Percentiles rank a stretch among this genome's conserved stretches.
Conservation (phyloP, 78 protist genomes). For the Blattamonas nauphoetae region DNA sequence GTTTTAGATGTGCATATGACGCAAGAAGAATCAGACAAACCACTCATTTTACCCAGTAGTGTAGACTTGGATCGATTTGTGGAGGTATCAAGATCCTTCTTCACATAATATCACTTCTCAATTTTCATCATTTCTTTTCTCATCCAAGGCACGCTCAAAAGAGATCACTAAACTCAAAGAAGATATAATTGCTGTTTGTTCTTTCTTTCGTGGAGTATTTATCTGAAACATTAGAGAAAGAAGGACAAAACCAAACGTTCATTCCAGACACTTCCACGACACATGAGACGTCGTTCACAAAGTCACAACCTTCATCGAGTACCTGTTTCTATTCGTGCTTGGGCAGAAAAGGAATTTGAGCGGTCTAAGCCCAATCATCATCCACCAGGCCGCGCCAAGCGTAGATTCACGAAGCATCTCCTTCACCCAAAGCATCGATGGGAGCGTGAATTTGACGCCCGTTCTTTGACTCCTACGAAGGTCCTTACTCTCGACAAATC, state of each 20-base stretch:
- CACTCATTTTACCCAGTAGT: too few relatives aligned
- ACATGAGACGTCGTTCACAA: not conserved
- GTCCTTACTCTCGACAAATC: not conserved
- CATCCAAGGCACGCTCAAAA: too few relatives aligned
- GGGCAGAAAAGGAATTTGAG: not conserved
- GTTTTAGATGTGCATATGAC: too few relatives aligned
- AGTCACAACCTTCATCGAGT: slow-evolving; percentile 1
- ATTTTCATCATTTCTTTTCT: too few relatives aligned
- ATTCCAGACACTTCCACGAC: not conserved
- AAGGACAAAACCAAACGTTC: not conserved
- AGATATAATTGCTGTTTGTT: too few relatives aligned
- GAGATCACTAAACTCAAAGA: too few relatives aligned
- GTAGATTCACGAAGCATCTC: not conserved
- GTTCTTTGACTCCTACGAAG: not conserved
- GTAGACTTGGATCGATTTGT: too few relatives aligned
- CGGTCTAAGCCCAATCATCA: not conserved
- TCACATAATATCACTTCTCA: too few relatives aligned
- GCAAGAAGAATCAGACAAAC: too few relatives aligned
- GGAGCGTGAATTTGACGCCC: not conserved
- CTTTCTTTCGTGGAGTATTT: too few relatives aligned
- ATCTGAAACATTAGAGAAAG: too few relatives aligned
- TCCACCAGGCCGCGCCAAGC: not conserved
- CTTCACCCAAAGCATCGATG: not conserved
- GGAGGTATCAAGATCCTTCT: too few relatives aligned
- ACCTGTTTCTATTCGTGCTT: not conserved